A percentile compares a stretch with the other conserved stretches of the same genome.
These are phyloP conservation scores for Parathielavia appendiculata DNA, from an alignment of 495 filamentous ascomycete genomes.

Conservation along the genomic window DNA sequence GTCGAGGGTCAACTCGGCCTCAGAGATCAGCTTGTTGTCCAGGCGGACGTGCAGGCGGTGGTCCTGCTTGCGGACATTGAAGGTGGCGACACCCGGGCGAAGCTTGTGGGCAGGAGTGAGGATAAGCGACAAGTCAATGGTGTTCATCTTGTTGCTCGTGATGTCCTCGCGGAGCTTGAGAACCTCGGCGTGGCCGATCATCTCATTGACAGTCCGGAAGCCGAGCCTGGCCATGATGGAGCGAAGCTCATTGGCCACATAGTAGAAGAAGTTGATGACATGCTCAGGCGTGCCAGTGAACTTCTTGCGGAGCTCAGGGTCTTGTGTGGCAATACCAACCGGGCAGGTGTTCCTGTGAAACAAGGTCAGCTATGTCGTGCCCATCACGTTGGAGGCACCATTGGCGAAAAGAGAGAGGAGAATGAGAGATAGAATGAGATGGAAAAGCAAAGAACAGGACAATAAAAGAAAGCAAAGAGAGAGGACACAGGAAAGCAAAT, in stretches of 20 bases:
- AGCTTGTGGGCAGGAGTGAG: slow-evolving; percentile 95
- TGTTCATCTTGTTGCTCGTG: slow-evolving; percentile 80
- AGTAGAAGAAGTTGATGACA: slow-evolving; percentile 99
- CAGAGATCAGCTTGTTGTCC: slow-evolving; percentile 97
- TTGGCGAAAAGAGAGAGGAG: neutral
- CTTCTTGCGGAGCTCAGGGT: slow-evolving; percentile 90
- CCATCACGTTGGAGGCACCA: neutral
- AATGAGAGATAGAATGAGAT: neutral
- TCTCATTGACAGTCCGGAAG: slow-evolving; percentile 94
- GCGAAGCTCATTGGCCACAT: slow-evolving; percentile 93
- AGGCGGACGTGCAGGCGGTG: slow-evolving; percentile 89
- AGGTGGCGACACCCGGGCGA: slow-evolving; percentile 92
- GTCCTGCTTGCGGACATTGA: slow-evolving; percentile 98
- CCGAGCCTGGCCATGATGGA: slow-evolving; percentile 98
- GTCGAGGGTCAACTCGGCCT: slow-evolving; percentile 93
- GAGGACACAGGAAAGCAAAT: too few relatives aligned
- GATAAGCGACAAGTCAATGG: slow-evolving; percentile 92
- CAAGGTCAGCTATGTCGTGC: slow-evolving; percentile 20
- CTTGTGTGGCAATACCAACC: slow-evolving; percentile 95
- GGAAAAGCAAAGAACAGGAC: too few relatives aligned
- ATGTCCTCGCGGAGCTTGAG: slow-evolving; percentile 87
- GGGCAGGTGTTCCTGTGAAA: slow-evolving; percentile 75
- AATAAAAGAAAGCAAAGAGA: too few relatives aligned
- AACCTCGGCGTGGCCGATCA: slow-evolving; percentile 90
- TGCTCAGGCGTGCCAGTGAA: slow-evolving; percentile 93